Conservation (phyloP, 495 filamentous ascomycete genomes). For the Tetracladium setigerum region DNA sequence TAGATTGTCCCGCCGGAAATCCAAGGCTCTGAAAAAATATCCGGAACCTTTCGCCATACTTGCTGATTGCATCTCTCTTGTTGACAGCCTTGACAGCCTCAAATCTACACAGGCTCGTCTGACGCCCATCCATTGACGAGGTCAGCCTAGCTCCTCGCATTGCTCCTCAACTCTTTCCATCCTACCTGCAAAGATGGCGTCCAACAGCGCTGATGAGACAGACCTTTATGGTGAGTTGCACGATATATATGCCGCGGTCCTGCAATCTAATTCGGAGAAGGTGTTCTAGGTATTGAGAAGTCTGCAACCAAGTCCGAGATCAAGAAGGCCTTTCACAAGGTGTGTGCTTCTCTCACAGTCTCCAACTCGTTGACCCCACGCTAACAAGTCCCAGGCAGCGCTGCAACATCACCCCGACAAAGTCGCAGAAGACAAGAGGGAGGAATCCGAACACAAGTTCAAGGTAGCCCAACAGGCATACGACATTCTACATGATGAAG, state of each 20-base stretch:
- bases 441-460: slow-evolving; percentile 79
- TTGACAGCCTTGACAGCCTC: not conserved
- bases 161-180: no score
- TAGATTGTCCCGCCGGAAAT: no score
- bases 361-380: not conserved
- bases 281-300: slow-evolving; percentile 67
- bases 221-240: slow-evolving; percentile 59
- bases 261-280: slow-evolving; percentile 28
- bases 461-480: slow-evolving; percentile 89
- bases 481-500: slow-evolving; percentile 94
- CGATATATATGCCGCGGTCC: not conserved
- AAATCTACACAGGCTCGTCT: not conserved
- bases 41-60: not conserved
- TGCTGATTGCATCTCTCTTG: not conserved
- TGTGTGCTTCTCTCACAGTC: slow-evolving; percentile 25
- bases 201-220: slow-evolving; percentile 26
- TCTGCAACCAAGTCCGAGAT: slow-evolving; percentile 73
- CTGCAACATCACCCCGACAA: slow-evolving; percentile 91
- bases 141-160: no score
- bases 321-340: slow-evolving; percentile 97
- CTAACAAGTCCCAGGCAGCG: slow-evolving; percentile 56
- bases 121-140: not conserved
- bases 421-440: slow-evolving; percentile 79
- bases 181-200: slow-evolving; percentile 12
- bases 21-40: no score